Evolutionary conservation across 306 rosid species (phyloP), one percentile per base, ranked within the genome.

Genomic region (Fragaria vesca): DNA sequence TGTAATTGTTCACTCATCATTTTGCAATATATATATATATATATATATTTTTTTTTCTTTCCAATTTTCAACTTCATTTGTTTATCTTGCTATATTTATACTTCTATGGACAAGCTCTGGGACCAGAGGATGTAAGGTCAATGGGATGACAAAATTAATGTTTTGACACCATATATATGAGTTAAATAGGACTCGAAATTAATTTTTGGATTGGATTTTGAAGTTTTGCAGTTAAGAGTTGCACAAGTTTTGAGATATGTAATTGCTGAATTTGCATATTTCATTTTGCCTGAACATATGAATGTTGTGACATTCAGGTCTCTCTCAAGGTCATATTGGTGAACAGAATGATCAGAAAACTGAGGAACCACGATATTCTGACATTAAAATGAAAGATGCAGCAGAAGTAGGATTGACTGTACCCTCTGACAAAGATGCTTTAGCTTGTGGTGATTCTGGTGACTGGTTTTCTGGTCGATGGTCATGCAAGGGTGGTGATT

Each of bases 401-500:
- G 48, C 69, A 54, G 89, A 86, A 71, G 60, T 87, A 73, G 82
- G 82, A 81, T 80, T 57, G 79, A 71, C 73, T 81, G 75, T 68
- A 75, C 54, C 77, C 71, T 83, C 77, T 62, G 99, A 89, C 73
- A 86, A 85, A 86, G 97, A 88, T 83, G 89, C 76, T 72, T 45
- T 77, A 77, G 69, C 85, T 61, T 63, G 52, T 75, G 89, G 83
- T 42, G 85, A 87, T 55, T 75, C 88, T 72, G 76, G 76, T 69
- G 99, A 96, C 77, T 93, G 91, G 96, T 90, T 87, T 90, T 90
- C 91, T 81, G 85, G 91, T 46, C 87, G 78, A 69, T 96, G 99
- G 99, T 79, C 98, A 65, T 96, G 99, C 92, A 96, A 91, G 83
- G 99, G 99, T 80, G 99, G 99, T 46, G 99, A 96, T 84, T 96